Base-by-base conservation (phyloP, 768 basidiomycete species). In the Podaxis sp. region DNA sequence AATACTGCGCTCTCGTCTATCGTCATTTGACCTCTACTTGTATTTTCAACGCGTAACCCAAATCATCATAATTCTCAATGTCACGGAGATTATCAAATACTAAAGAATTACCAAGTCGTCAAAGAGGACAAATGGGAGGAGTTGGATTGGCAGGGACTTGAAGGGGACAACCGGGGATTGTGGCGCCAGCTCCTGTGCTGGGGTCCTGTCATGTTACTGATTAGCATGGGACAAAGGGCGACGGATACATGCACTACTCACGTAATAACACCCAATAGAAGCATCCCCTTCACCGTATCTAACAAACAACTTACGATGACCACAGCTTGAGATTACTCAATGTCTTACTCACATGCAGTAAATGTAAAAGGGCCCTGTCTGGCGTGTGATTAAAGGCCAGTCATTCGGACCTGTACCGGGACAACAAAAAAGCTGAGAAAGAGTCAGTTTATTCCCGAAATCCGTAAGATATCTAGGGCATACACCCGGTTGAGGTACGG, bases 121-220 rank as follows among this genome's bases (percentile, higher is more conserved):
- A 57, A 1, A 57, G 23, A 23, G 55, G 59, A 56, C 62, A 63
- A 2, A 16, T 60, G 3, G 59, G 62, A 2, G 59, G 59, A 4
- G 60, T 40, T 1, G 58, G 47, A 48, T 63, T 63, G 6, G 16
- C 16, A 5, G 55, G n/a, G 1, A 59, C 62, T 27, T 56, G 35
- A 5, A 55, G 18, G 14, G 62, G 62, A 21, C 62, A 63, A 11
- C 62, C 62, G 14, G 62, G 59, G 13, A 61, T 60, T 5, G 59
- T 61, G 11, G 62, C 35, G 11, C 62, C 62, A 10, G 18, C 27
- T 13, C 62, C 62, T 2, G 32, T 37, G 4, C 0, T 35, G 5
- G 62, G 53, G 32, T 61, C 37, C 62, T 63, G 18, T 9, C 9
- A 16, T 44, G 6, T 25, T 18, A 23, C 6, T 9, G 48, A 3